Evolutionary conservation across 108 stramenopile genomes (phyloP).

Genomic region (Cyclotella atomus): DNA sequence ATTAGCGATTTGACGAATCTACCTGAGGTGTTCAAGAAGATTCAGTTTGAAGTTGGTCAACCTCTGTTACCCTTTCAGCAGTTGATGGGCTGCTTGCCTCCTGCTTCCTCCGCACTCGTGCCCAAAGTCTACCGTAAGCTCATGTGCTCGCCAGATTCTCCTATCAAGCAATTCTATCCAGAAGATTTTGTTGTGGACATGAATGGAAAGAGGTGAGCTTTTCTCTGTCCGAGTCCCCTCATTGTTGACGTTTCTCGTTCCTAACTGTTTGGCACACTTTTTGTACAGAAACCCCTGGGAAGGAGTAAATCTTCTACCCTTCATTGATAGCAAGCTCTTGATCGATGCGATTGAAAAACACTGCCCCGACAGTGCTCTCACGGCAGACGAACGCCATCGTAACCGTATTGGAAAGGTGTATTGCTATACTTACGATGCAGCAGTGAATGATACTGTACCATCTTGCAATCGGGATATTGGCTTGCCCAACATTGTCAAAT

Average conservation of each 20-base stretch:
- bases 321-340: slow-evolving; percentile 92
- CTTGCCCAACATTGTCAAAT: slow-evolving; percentile 78
- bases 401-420: slow-evolving; percentile 82
- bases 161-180: slow-evolving; percentile 95
- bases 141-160: slow-evolving; percentile 87
- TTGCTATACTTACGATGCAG: slow-evolving; percentile 79
- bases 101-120: slow-evolving; percentile 85
- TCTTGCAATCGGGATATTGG: slow-evolving; percentile 87
- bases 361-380: slow-evolving; percentile 79
- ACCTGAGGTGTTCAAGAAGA: slow-evolving; percentile 72
- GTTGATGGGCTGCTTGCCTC: slow-evolving; percentile 96
- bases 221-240: too few relatives aligned
- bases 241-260: neutral
- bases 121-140: slow-evolving; percentile 87
- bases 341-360: slow-evolving; percentile 73
- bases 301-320: slow-evolving; percentile 97
- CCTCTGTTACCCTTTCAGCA: slow-evolving; percentile 96
- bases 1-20: slow-evolving; percentile 93
- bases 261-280: neutral
- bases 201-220: slow-evolving; percentile 95
- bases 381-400: slow-evolving; percentile 77
- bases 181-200: slow-evolving; percentile 94
- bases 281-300: slow-evolving; percentile 94
- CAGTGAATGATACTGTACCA: slow-evolving; percentile 74
- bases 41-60: slow-evolving; percentile 86